Conservation (phyloP, 208 protist species). For the Crithidia acanthocephali region DNA sequence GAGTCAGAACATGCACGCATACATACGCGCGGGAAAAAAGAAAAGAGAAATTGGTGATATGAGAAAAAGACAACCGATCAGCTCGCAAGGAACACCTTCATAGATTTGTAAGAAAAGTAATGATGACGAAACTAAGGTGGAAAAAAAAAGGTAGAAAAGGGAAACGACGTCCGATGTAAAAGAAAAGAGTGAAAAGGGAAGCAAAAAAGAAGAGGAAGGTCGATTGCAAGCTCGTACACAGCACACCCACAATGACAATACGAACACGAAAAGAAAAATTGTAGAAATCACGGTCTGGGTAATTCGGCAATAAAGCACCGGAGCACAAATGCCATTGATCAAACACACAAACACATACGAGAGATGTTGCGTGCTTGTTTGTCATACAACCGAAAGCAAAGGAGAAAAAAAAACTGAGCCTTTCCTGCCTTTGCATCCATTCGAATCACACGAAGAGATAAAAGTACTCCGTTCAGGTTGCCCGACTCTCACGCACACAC, state of each 20-base stretch:
- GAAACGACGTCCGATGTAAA: not conserved
- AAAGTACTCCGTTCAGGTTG: not conserved
- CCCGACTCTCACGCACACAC: not conserved
- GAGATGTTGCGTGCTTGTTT: too few species aligned
- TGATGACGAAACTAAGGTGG: not conserved
- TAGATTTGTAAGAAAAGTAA: not conserved
- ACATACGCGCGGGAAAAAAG: not conserved
- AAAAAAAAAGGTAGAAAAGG: not conserved
- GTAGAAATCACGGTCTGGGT: not conserved
- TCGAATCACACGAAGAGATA: too few species aligned
- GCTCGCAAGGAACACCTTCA: not conserved
- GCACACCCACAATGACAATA: too few species aligned
- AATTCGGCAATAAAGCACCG: too few species aligned
- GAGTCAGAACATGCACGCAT: not conserved
- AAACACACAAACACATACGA: too few species aligned
- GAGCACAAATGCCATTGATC: too few species aligned
- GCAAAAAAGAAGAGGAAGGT: not conserved
- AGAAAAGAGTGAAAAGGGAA: constrained; percentile 3
- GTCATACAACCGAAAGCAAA: too few species aligned
- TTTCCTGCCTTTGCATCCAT: too few species aligned
- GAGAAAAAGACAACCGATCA: not conserved
- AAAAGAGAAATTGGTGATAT: not conserved
- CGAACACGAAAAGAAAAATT: constrained; percentile 6
- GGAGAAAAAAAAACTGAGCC: too few species aligned
- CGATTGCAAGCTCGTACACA: too few species aligned